Percentiles rank a stretch among this genome's conserved stretches.
phyloP scores from a whole-genome alignment of 139 green algal species.

The Helicosporidium sp. region DNA sequence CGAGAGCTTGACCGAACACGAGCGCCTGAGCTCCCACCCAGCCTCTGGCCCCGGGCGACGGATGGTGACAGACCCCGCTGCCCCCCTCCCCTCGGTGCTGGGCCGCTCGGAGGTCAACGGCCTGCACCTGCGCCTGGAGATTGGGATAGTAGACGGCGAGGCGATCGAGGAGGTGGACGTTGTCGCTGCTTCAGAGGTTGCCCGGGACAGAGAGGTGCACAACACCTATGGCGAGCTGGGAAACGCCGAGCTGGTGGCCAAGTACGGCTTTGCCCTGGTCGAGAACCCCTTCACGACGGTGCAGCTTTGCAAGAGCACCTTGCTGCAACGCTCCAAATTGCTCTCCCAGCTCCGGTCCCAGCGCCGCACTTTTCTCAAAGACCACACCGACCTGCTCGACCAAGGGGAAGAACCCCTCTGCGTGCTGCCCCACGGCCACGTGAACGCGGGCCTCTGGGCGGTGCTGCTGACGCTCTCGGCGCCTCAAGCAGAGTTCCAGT shows the following conservation, averaged over 20 bases:
- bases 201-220: constrained; percentile 28
- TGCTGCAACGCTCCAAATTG: neutral
- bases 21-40: neutral
- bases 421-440: constrained; percentile 18
- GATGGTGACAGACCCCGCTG: neutral
- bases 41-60: neutral
- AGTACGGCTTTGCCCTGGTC: constrained; percentile 41
- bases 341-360: neutral
- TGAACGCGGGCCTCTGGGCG: constrained; percentile 11
- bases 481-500: neutral
- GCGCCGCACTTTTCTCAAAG: constrained; percentile 1
- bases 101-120: constrained; percentile 6
- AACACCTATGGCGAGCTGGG: constrained; percentile 44
- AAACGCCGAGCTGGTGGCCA: constrained; percentile 35
- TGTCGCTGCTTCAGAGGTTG: constrained; percentile 30
- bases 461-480: constrained; percentile 19
- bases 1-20: neutral
- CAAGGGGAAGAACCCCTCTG: neutral
- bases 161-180: constrained; percentile 33
- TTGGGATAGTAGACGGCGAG: constrained; percentile 31
- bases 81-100: neutral
- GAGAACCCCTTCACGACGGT: constrained; percentile 30
- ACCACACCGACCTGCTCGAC: constrained; percentile 13
- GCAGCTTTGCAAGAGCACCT: constrained; percentile 8
- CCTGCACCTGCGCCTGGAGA: constrained; percentile 38